phyloP scores from a whole-genome alignment of 257 asterid species.

The Lavandula angustifolia region DNA sequence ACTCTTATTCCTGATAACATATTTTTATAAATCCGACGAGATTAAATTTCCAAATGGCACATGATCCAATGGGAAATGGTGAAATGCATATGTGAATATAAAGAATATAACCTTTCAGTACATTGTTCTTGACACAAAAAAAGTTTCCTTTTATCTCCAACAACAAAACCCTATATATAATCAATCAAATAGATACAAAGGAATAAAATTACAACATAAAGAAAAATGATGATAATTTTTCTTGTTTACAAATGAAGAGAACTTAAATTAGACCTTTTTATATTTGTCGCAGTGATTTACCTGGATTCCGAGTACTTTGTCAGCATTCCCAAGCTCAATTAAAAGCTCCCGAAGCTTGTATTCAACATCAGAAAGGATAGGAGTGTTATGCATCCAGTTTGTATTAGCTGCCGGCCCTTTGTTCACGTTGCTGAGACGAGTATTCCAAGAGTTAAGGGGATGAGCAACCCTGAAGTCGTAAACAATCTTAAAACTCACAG shows the following conservation, averaged over 20 bases:
- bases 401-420: constrained; percentile 66
- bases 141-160: constrained; percentile 5
- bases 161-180: constrained; percentile 12
- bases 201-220: neutral
- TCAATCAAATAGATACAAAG: neutral
- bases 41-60: neutral
- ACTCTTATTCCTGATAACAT: neutral
- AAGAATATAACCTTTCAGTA: constrained; percentile 14
- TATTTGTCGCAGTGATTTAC: constrained; percentile 39
- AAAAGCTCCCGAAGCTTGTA: constrained; percentile 80
- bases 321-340: constrained; percentile 78
- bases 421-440: constrained; percentile 67
- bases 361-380: constrained; percentile 79
- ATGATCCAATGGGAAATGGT: constrained; percentile 19
- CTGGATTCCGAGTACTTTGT: constrained; percentile 97
- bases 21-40: neutral
- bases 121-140: constrained; percentile 14
- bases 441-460: constrained; percentile 37
- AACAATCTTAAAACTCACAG: constrained; percentile 28
- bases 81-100: constrained; percentile 1
- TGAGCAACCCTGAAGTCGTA: constrained; percentile 19
- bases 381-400: constrained; percentile 75
- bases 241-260: neutral
- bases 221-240: too few species aligned
- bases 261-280: neutral